Percentiles rank a stretch among this genome's conserved stretches.
Evolutionary conservation across 768 basidiomycete genomes (phyloP).

Genomic region (Phylloporus sp.): DNA sequence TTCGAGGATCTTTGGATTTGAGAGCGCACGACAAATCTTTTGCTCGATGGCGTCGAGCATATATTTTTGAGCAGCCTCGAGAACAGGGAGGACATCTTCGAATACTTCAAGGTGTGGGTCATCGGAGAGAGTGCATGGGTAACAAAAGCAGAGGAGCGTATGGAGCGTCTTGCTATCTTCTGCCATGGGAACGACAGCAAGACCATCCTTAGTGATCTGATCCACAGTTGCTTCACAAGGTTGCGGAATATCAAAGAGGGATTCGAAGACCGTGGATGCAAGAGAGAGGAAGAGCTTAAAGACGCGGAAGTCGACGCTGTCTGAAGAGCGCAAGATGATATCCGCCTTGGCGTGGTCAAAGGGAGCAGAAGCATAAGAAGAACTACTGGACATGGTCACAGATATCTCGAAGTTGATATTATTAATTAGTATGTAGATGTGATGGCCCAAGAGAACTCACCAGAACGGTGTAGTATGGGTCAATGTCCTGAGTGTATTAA

Average conservation of each 20-base stretch:
- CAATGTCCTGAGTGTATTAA: neutral
- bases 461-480: neutral
- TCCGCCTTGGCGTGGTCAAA: conserved; percentile 23
- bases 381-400: neutral
- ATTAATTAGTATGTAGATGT: neutral
- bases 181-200: conserved; percentile 17
- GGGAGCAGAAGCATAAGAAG: conserved; percentile 12
- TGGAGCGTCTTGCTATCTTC: conserved; percentile 22
- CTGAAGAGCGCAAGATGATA: conserved; percentile 26
- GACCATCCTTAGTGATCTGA: conserved; percentile 13
- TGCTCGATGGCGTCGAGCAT: conserved; percentile 13
- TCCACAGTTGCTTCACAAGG: conserved; percentile 6
- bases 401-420: neutral
- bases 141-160: conserved; percentile 24
- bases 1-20: conserved; percentile 15
- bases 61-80: conserved; percentile 17
- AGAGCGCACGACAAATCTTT: conserved; percentile 16
- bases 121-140: conserved; percentile 20
- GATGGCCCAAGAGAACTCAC: neutral
- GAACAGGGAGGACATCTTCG: conserved; percentile 3
- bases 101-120: conserved; percentile 17
- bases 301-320: conserved; percentile 29
- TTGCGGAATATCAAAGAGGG: conserved; percentile 32
- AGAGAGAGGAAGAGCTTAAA: conserved; percentile 32
- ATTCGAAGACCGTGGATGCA: conserved; percentile 32